phyloP scores from a whole-genome alignment of 768 basidiomycete genomes.

The Rhodotorula babjevae region DNA sequence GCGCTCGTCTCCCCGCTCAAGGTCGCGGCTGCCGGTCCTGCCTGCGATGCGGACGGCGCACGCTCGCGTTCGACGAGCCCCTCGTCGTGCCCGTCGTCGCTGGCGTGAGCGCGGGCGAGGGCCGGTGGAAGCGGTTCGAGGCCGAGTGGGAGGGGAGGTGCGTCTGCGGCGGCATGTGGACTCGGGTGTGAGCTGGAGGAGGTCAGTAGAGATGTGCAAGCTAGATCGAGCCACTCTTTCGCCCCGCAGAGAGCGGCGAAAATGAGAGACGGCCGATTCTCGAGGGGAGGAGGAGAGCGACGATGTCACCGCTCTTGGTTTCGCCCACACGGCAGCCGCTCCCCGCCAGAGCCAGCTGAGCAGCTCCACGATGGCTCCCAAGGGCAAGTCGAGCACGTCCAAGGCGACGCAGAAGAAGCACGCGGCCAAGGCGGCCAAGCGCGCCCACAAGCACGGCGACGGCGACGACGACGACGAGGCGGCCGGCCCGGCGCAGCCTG shows the following conservation, averaged over 20 bases:
- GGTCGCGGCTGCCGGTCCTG: neutral
- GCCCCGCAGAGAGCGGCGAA: neutral
- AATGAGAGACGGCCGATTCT: neutral
- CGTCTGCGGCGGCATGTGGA: slow-evolving; percentile 16
- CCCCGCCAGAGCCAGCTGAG: too few species aligned
- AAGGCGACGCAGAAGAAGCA: slow-evolving; percentile 90
- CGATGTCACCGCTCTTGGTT: neutral
- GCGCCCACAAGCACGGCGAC: neutral
- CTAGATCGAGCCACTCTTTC: neutral
- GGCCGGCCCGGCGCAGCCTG: neutral
- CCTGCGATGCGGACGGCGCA: neutral
- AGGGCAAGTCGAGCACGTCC: slow-evolving; percentile 68
- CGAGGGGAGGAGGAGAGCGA: neutral
- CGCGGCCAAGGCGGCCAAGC: slow-evolving; percentile 59
- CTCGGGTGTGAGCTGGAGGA: neutral
- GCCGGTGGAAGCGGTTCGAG: slow-evolving; percentile 10
- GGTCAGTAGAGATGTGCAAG: neutral
- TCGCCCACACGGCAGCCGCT: neutral
- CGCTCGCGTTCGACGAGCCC: neutral
- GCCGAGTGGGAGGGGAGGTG: slow-evolving; percentile 20
- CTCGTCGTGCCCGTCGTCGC: neutral
- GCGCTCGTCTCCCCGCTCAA: neutral
- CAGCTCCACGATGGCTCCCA: neutral
- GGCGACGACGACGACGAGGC: slow-evolving; percentile 21
- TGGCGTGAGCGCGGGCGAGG: neutral